Evolutionary conservation across 1,139 yeast species (phyloP), one percentile per base, ranked within the genome.

Genomic region (Debaryomyces subglobosus): DNA sequence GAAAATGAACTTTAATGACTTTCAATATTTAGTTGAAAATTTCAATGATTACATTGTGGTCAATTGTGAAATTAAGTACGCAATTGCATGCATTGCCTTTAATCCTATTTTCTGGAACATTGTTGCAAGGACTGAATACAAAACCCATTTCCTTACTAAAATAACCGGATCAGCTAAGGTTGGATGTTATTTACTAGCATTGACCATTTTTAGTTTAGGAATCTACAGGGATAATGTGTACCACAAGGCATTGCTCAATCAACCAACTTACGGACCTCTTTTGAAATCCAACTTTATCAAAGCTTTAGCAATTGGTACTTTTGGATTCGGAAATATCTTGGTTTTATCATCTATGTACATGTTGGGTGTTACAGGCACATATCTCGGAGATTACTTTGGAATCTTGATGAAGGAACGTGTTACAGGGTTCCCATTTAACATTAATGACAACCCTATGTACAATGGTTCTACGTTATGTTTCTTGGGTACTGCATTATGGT

Each of bases 31-130:
- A 43, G 50, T 49, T 12, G 36, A 51, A 18, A 59, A 69, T 53
- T 59, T 64, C 48, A 37, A 49, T 29, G 49, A 57, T 13, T 72
- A 63, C 51, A 57, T 72, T 41, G 60, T 60, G 24, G 50, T 59
- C 29, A 52, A 55, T 44, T 55, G 61, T 3, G 59, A 61, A 49
- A 61, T 72, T 52, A 53, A 54, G 48, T 69, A 53, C 50, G 79
- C 89, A 1, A 59, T 82, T 43, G 74, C 69, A 10, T 79, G 86
- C 43, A 89, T 94, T 59, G 84, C 87, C 16, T 92, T 94, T 79
- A 94, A 94, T 65, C 99, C 99, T 13, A 81, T 89, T 30, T 92
- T 91, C 65, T 94, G 99, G 99, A 94, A 94, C 67, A 78, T 87
- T 49, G 96, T 83, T 25, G 99, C 99, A 8, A 79, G 97, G 60